Conservation (phyloP, 306 rosid species). For the Quercus ilex region DNA sequence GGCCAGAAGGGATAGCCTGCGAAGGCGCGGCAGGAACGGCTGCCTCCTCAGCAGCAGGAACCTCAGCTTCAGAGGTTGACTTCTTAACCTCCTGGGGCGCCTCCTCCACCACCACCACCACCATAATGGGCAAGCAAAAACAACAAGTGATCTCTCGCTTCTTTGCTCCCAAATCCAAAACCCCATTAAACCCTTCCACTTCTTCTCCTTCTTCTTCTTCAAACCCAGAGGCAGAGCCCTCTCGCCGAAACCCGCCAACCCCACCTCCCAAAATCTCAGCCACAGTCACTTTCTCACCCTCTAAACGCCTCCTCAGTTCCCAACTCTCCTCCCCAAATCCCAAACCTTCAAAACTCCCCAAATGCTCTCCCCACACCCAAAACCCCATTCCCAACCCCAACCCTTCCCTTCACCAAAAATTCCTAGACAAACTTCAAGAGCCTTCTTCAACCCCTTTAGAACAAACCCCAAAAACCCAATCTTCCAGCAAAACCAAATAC, state of each 20-base stretch:
- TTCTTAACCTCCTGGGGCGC: no score
- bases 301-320: slow-evolving; percentile 72
- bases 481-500: slow-evolving; percentile 1
- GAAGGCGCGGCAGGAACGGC: no score
- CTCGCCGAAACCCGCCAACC: slow-evolving; percentile 27
- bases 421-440: slow-evolving; percentile 72
- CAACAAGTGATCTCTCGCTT: slow-evolving; percentile 86
- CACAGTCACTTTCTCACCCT: slow-evolving; percentile 70
- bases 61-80: no score
- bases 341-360: slow-evolving; percentile 52
- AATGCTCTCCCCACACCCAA: slow-evolving; percentile 54
- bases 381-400: slow-evolving; percentile 34
- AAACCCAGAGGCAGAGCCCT: not conserved
- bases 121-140: slow-evolving; percentile 74
- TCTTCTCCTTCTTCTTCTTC: slow-evolving; percentile 18
- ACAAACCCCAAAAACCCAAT: slow-evolving; percentile 9
- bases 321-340: slow-evolving; percentile 34
- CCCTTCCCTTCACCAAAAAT: slow-evolving; percentile 67
- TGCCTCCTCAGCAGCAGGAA: no score
- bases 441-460: slow-evolving; percentile 30
- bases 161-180: slow-evolving; percentile 73
- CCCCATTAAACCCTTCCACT: slow-evolving; percentile 24
- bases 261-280: slow-evolving; percentile 78
- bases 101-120: slow-evolving; percentile 16
- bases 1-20: no score